Percentiles rank a stretch among this genome's conserved stretches.
Evolutionary conservation across 345 rosid species (phyloP).

Genomic region (Camelina hispida): DNA sequence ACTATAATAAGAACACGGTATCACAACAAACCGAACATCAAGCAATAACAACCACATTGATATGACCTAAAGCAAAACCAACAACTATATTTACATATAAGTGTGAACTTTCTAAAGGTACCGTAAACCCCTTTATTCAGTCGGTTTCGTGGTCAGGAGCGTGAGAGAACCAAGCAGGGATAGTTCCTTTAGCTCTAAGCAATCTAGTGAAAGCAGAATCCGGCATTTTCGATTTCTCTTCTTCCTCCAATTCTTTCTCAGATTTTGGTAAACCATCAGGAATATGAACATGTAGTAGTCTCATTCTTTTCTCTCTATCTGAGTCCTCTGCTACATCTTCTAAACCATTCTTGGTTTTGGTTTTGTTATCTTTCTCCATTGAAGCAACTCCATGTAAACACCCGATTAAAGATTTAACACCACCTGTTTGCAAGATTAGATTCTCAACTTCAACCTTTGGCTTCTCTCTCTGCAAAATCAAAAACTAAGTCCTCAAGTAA

Average conservation of each 20-base stretch:
- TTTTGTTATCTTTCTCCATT: conserved; percentile 48
- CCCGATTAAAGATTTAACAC: conserved; percentile 69
- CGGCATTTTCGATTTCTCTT: conserved; percentile 76
- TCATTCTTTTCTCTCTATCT: conserved; percentile 38
- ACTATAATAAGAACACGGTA: conserved; percentile 31
- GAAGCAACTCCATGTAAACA: conserved; percentile 66
- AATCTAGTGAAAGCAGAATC: conserved; percentile 74
- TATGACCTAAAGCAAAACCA: conserved; percentile 27
- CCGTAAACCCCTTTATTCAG: conserved; percentile 30
- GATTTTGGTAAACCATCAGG: conserved; percentile 90
- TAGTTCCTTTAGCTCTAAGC: conserved; percentile 68
- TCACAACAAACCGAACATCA: conserved; percentile 19
- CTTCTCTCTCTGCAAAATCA: conserved; percentile 51
- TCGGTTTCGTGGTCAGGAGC: conserved; percentile 77
- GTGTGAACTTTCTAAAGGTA: conserved; percentile 15
- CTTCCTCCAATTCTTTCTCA: conserved; percentile 73
- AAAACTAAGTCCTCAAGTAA: background rate
- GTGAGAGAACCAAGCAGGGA: conserved; percentile 82
- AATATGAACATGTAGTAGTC: conserved; percentile 48
- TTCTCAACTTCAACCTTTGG: conserved; percentile 71
- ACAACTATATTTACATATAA: conserved; percentile 39
- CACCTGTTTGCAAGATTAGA: conserved; percentile 66
- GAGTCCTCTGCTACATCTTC: conserved; percentile 30
- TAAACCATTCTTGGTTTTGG: conserved; percentile 35
- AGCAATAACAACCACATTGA: conserved; percentile 29